phyloP scores from a whole-genome alignment of 108 stramenopile genomes.

The Fragilariopsis cylindrus region DNA sequence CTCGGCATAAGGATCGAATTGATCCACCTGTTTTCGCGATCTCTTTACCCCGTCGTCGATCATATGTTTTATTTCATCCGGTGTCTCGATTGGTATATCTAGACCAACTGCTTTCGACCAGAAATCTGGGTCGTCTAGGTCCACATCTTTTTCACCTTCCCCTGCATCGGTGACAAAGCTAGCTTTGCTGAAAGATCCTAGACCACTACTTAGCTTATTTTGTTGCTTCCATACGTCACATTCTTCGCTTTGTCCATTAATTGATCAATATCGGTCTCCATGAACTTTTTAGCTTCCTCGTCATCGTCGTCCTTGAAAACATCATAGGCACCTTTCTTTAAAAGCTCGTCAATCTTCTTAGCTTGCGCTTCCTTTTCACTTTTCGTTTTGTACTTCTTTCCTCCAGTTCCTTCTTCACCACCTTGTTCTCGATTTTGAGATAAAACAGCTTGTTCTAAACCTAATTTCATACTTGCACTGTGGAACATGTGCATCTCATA shows the following conservation, averaged over 20 bases:
- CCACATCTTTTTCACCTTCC: conserved; percentile 86
- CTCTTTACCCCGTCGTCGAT: conserved; percentile 79
- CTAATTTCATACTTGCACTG: conserved; percentile 93
- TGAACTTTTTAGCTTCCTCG: conserved; percentile 78
- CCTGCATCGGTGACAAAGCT: conserved; percentile 87
- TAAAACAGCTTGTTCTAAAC: conserved; percentile 95
- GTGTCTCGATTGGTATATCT: conserved; percentile 62
- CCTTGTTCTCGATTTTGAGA: conserved; percentile 80
- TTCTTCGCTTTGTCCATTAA: conserved; percentile 79
- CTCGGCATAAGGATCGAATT: conserved; percentile 73
- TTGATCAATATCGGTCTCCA: conserved; percentile 90
- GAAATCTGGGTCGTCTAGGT: conserved; percentile 94
- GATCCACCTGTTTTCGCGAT: conserved; percentile 77
- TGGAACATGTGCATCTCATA: conserved; percentile 99
- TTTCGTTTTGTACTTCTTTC: conserved; percentile 58
- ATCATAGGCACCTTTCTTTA: conserved; percentile 89
- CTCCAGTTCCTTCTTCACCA: conserved; percentile 36
- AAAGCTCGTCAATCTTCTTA: conserved; percentile 76
- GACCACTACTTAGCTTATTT: conserved; percentile 62
- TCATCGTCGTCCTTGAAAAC: conserved; percentile 85
- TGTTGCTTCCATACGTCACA: conserved; percentile 67
- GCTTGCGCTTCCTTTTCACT: conserved; percentile 71
- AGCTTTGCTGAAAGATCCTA: conserved; percentile 89
- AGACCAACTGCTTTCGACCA: conserved; percentile 87
- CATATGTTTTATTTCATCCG: conserved; percentile 76